Percentiles rank a stretch among this genome's conserved stretches.
Evolutionary conservation across 495 filamentous ascomycete species (phyloP).

Genomic region (Rhizodiscina lignyota): DNA sequence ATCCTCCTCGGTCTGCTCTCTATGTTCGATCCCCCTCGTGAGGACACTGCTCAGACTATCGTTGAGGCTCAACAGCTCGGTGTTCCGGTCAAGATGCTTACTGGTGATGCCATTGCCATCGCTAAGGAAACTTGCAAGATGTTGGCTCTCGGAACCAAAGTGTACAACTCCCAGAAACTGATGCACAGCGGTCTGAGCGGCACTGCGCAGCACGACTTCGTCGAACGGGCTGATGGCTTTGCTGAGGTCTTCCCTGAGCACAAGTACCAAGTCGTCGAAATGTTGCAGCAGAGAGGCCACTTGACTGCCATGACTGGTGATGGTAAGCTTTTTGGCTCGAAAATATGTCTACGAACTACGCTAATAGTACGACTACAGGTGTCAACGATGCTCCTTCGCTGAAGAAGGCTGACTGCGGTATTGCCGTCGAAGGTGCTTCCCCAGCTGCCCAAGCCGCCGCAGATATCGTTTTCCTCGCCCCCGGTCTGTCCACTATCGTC

Average conservation of each 20-base stretch:
- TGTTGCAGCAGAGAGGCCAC: constrained; percentile 58
- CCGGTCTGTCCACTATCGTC: constrained; percentile 60
- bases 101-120: constrained; percentile 65
- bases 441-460: constrained; percentile 63
- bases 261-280: constrained; percentile 66
- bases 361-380: constrained; percentile 22
- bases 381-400: constrained; percentile 58
- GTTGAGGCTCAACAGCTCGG: constrained; percentile 60
- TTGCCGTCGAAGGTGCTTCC: constrained; percentile 61
- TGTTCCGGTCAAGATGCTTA: constrained; percentile 66
- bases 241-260: constrained; percentile 64
- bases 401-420: constrained; percentile 63
- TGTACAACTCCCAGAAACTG: constrained; percentile 60
- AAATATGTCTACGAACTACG: too few species aligned
- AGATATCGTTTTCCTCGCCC: constrained; percentile 67
- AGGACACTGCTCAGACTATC: constrained; percentile 64
- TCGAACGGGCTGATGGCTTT: constrained; percentile 62
- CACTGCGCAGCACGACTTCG: constrained; percentile 57
- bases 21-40: constrained; percentile 66
- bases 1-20: constrained; percentile 58
- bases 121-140: constrained; percentile 73
- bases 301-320: constrained; percentile 65
- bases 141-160: constrained; percentile 60
- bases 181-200: too few species aligned
- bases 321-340: constrained; percentile 12